A percentile compares a stretch with the other conserved stretches of the same genome.
Conservation (phyloP, 352 stramenopile species). For the Phytophthora lateralis region DNA sequence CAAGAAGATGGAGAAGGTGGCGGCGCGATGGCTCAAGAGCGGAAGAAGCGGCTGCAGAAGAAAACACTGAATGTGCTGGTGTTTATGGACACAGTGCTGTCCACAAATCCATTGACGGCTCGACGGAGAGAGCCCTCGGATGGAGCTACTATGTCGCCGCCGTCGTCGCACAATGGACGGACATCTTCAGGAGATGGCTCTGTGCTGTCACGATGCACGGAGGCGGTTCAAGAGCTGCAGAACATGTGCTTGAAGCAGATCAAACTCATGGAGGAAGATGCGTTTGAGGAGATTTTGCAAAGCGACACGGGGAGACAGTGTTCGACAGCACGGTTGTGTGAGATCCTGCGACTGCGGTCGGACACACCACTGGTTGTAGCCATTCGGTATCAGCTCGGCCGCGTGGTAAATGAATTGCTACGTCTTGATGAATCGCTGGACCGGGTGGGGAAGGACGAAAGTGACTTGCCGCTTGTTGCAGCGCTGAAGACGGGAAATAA, state of each 20-base stretch:
- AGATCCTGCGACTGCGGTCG: conserved; percentile 66
- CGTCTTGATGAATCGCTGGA: conserved; percentile 58
- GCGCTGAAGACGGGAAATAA: conserved; percentile 77
- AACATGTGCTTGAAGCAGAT: conserved; percentile 61
- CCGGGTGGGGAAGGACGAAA: conserved; percentile 47
- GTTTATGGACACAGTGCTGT: conserved; percentile 63
- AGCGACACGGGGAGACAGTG: conserved; percentile 68
- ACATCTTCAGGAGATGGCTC: not conserved
- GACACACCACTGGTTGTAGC: conserved; percentile 70
- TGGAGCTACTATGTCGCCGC: conserved; percentile 3
- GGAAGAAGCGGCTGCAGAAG: conserved; percentile 22
- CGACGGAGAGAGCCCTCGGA: conserved; percentile 30
- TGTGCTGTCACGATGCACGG: conserved; percentile 27
- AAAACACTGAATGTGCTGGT: conserved; percentile 55
- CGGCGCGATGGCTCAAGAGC: conserved; percentile 3
- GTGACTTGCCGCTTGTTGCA: conserved; percentile 69
- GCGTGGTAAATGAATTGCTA: conserved; percentile 82
- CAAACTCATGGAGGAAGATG: conserved; percentile 47
- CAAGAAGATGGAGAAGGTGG: conserved; percentile 4
- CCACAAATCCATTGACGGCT: conserved; percentile 44
- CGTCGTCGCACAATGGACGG: conserved; percentile 30
- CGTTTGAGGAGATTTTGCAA: conserved; percentile 64
- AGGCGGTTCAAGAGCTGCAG: conserved; percentile 49
- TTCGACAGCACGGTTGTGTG: conserved; percentile 68
- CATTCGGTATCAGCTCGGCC: conserved; percentile 79